Percentiles rank a stretch among this genome's conserved stretches.
Evolutionary conservation across 306 rosid genomes (phyloP).

Genomic region (Benincasa hispida): DNA sequence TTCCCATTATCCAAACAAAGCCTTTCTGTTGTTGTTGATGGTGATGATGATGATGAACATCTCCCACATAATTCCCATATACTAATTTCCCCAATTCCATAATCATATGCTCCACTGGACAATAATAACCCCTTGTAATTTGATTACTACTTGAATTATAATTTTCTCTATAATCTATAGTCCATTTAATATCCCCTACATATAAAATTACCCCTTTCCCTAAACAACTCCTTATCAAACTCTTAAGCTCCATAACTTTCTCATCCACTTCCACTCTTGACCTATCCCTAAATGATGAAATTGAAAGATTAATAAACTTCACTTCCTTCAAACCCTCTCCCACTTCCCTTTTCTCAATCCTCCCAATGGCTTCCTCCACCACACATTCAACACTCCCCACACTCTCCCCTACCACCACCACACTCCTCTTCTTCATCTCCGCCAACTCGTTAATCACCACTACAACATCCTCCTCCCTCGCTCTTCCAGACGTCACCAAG

Average conservation of each 20-base stretch:
- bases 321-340: slow-evolving; percentile 50
- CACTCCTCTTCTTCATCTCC: slow-evolving; percentile 35
- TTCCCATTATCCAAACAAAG: slow-evolving; percentile 54
- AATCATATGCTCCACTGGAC: slow-evolving; percentile 66
- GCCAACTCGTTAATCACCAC: slow-evolving; percentile 41
- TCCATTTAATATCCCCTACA: slow-evolving; percentile 81
- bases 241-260: slow-evolving; percentile 50
- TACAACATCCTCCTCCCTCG: slow-evolving; percentile 43
- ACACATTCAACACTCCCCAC: slow-evolving; percentile 41
- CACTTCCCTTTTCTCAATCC: slow-evolving; percentile 53
- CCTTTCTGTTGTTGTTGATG: slow-evolving; percentile 12
- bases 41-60: not conserved
- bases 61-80: slow-evolving; percentile 23
- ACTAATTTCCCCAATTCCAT: slow-evolving; percentile 79
- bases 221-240: slow-evolving; percentile 16
- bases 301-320: slow-evolving; percentile 36
- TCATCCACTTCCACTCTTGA: slow-evolving; percentile 64
- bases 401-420: slow-evolving; percentile 87
- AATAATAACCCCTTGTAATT: slow-evolving; percentile 35
- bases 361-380: slow-evolving; percentile 51
- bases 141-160: slow-evolving; percentile 10
- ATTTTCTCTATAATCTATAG: slow-evolving; percentile 32
- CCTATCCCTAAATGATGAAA: slow-evolving; percentile 29
- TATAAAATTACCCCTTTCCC: slow-evolving; percentile 63
- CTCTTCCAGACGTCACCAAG: slow-evolving; percentile 14